These are phyloP conservation scores for Podosphaera fusca DNA, from an alignment of 2,329 filamentous ascomycete species.

Conservation along the genomic window DNA sequence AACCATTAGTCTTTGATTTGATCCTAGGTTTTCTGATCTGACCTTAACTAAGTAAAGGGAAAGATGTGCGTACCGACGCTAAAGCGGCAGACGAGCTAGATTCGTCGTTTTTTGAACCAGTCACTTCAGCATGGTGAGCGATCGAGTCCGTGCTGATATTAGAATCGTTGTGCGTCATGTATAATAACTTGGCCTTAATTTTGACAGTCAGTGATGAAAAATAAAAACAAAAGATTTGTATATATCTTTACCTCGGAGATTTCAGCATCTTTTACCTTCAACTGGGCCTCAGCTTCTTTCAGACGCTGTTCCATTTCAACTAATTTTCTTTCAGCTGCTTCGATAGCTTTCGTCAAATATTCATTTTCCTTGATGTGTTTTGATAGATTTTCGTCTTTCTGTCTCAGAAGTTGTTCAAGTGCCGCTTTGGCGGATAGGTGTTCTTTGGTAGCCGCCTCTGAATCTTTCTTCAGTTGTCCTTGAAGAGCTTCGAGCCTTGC, in stretches of 20 bases:
- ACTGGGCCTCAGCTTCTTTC: constrained; percentile 19
- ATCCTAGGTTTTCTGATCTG: too few species aligned
- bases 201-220: too few species aligned
- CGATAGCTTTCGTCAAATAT: constrained; percentile 33
- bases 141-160: too few species aligned
- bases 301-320: constrained; percentile 19
- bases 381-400: constrained; percentile 30
- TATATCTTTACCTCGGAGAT: constrained; percentile 35
- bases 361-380: constrained; percentile 14
- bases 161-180: too few species aligned
- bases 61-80: too few species aligned
- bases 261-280: constrained; percentile 36
- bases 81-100: too few species aligned
- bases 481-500: constrained; percentile 26
- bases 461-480: constrained; percentile 19
- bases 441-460: constrained; percentile 17
- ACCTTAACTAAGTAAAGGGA: too few species aligned
- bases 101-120: too few species aligned
- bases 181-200: too few species aligned
- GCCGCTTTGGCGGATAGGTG: constrained; percentile 16
- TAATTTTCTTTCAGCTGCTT: constrained; percentile 24
- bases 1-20: too few species aligned
- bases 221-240: too few species aligned
- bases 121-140: too few species aligned
- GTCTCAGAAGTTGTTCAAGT: constrained; percentile 16